A percentile compares a stretch with the other conserved stretches of the same genome.
Evolutionary conservation across 1,284 basidiomycete species (phyloP).

Genomic region (Tylopilus orsonianus): DNA sequence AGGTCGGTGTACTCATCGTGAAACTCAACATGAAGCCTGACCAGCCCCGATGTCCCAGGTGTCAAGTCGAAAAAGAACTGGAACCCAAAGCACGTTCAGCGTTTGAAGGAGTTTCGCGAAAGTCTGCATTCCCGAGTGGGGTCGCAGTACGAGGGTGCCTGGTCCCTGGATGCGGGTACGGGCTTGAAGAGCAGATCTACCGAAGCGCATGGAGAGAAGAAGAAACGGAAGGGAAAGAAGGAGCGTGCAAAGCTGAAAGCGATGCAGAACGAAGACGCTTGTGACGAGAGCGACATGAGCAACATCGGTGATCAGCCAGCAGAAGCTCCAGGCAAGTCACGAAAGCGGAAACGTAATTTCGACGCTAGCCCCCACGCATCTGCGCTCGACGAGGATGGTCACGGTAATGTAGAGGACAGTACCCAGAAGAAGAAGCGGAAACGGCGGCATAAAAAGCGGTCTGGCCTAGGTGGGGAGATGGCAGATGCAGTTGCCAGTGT

Average conservation of each 20-base stretch:
- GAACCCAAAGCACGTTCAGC: slow-evolving; percentile 65
- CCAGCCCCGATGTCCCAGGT: slow-evolving; percentile 6
- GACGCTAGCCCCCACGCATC: not conserved
- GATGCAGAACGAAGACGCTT: slow-evolving; percentile 14
- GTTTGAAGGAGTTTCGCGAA: slow-evolving; percentile 73
- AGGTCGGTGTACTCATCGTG: slow-evolving; percentile 8
- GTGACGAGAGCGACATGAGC: not conserved
- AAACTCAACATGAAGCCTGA: not conserved
- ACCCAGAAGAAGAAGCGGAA: slow-evolving; percentile 36
- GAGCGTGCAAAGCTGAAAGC: slow-evolving; percentile 59
- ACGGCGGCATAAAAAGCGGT: slow-evolving; percentile 37
- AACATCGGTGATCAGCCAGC: not conserved
- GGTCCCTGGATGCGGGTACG: slow-evolving; percentile 15
- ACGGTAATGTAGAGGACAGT: slow-evolving; percentile 14
- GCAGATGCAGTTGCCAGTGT: not conserved
- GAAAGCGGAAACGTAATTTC: slow-evolving; percentile 25
- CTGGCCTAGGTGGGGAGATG: not conserved
- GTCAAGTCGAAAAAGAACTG: slow-evolving; percentile 46
- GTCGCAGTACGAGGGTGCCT: slow-evolving; percentile 16
- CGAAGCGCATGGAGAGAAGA: slow-evolving; percentile 38
- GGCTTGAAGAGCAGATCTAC: slow-evolving; percentile 9
- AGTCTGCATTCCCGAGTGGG: slow-evolving; percentile 32
- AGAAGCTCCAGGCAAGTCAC: not conserved
- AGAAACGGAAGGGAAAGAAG: slow-evolving; percentile 77
- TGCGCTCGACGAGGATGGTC: not conserved